These are phyloP conservation scores for Forsythia suspensa DNA, from an alignment of 257 asterid genomes.

Conservation along the genomic window DNA sequence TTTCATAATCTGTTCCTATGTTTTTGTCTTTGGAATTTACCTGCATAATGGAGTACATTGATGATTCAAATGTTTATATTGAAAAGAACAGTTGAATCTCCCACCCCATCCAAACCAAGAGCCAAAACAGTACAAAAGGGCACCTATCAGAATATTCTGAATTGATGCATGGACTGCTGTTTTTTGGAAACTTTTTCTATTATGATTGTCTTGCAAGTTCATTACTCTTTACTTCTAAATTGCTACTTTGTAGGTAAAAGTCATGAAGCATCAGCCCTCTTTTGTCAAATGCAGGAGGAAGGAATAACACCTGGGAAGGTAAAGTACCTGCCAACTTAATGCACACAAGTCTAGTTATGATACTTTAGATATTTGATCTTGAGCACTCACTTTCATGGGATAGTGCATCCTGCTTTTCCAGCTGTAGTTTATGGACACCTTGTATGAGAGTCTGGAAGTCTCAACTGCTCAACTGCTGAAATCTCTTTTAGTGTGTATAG, in stretches of 20 bases:
- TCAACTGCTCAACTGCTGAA: neutral
- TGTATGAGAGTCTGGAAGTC: neutral
- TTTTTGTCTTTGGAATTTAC: neutral
- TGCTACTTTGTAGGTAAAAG: conserved; percentile 57
- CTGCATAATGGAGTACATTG: neutral
- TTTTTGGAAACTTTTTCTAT: neutral
- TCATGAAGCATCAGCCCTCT: conserved; percentile 70
- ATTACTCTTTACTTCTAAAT: conserved; percentile 14
- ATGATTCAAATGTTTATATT: neutral
- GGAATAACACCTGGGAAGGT: conserved; percentile 88
- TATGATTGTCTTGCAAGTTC: conserved; percentile 8
- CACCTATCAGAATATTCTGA: neutral
- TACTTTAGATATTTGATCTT: neutral
- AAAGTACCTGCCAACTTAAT: neutral
- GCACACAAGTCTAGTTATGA: neutral
- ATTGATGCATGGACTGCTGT: neutral
- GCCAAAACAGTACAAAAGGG: neutral
- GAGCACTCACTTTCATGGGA: neutral
- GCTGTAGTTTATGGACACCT: neutral
- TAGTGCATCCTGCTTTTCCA: neutral
- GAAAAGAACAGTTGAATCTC: neutral
- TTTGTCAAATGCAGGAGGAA: conserved; percentile 77
- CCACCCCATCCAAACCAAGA: conserved; percentile 9
- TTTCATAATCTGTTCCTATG: neutral
- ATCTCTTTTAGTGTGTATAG: neutral